Percentiles rank a stretch among this genome's conserved stretches.
Evolutionary conservation across 768 basidiomycete species (phyloP).

Genomic region (Leccinum arenicola): DNA sequence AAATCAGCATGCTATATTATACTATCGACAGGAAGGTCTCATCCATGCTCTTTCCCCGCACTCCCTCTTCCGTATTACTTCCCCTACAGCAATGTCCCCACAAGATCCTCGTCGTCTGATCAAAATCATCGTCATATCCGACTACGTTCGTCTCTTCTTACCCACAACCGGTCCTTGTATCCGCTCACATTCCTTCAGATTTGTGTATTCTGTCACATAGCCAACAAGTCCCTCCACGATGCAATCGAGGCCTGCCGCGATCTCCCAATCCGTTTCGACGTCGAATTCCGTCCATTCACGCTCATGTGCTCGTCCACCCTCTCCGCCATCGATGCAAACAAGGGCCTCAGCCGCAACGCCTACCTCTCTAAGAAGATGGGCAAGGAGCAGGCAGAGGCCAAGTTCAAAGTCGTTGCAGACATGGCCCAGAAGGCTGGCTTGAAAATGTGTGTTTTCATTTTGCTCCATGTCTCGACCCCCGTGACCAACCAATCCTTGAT

Average conservation of each 20-base stretch:
- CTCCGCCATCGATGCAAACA: conserved; percentile 18
- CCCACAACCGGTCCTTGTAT: not conserved
- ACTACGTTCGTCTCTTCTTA: conserved; percentile 27
- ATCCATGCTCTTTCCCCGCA: conserved; percentile 22
- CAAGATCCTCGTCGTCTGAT: conserved; percentile 16
- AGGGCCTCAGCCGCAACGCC: conserved; percentile 19
- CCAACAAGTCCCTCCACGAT: conserved; percentile 34
- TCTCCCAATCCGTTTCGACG: conserved; percentile 34
- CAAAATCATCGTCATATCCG: conserved; percentile 35
- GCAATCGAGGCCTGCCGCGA: conserved; percentile 35
- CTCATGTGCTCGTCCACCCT: conserved; percentile 25
- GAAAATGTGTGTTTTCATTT: conserved; percentile 19
- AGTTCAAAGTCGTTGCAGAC: conserved; percentile 25
- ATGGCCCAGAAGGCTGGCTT: conserved; percentile 31
- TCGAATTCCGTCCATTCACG: conserved; percentile 36
- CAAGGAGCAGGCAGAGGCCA: conserved; percentile 25
- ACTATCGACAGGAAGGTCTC: conserved; percentile 25
- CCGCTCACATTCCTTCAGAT: conserved; percentile 22
- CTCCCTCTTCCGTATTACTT: not conserved
- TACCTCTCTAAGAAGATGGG: conserved; percentile 28
- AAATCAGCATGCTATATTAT: conserved; percentile 28
- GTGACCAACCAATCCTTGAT: not conserved
- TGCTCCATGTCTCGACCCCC: not conserved
- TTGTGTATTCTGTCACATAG: conserved; percentile 40
- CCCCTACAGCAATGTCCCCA: conserved; percentile 18